Percentiles rank a stretch among this genome's conserved stretches.
Evolutionary conservation across 768 basidiomycete species (phyloP).

Genomic region (Naganishia vishniacii): DNA sequence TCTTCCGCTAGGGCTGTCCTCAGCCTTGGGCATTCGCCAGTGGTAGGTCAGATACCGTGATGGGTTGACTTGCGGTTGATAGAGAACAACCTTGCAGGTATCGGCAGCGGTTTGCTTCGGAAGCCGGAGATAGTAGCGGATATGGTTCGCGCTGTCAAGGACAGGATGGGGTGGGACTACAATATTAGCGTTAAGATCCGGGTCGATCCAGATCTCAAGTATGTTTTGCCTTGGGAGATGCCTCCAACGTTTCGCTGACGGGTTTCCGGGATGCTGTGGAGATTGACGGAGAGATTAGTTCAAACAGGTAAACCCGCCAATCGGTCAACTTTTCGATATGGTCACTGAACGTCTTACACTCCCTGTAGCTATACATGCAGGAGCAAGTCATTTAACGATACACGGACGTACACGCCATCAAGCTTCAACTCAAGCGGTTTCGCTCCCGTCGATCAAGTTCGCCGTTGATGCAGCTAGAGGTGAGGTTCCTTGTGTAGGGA

Average conservation of each 20-base stretch:
- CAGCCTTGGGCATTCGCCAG: conserved; percentile 52
- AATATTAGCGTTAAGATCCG: conserved; percentile 54
- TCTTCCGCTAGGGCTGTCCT: conserved; percentile 52
- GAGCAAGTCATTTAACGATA: conserved; percentile 51
- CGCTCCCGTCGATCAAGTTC: conserved; percentile 50
- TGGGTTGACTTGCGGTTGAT: no score
- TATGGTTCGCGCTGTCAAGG: conserved; percentile 51
- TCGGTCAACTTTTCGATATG: no score
- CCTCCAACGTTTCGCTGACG: neutral
- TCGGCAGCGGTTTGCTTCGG: conserved; percentile 52
- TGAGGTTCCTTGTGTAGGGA: conserved; percentile 51
- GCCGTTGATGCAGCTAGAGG: conserved; percentile 51
- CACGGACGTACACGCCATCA: conserved; percentile 54
- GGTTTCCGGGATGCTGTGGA: no score
- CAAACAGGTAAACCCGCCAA: conserved; percentile 36
- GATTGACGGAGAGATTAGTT: conserved; percentile 50
- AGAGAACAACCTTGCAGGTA: no score
- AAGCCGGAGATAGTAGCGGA: conserved; percentile 53
- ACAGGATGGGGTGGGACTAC: conserved; percentile 50
- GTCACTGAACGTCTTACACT: neutral
- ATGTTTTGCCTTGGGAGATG: conserved; percentile 32
- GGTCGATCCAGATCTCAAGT: conserved; percentile 50
- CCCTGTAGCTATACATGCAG: conserved; percentile 48
- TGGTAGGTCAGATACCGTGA: neutral
- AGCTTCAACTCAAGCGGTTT: conserved; percentile 51